Conservation (phyloP, 441 rosid genomes). For the Gossypium aridum region DNA sequence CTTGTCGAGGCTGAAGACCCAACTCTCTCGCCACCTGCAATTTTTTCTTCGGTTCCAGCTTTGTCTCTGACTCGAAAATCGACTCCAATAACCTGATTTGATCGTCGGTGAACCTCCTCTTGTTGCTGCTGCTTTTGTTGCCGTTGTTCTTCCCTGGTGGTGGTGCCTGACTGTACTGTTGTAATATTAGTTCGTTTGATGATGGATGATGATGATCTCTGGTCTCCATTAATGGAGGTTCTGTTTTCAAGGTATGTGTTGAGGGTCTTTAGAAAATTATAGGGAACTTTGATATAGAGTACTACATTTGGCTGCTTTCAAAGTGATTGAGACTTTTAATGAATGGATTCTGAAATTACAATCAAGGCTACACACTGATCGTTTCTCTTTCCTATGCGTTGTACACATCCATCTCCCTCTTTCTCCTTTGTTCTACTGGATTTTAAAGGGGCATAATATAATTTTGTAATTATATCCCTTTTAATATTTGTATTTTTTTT, state of each 20-base stretch:
- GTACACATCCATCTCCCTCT: too few relatives aligned
- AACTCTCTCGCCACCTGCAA: slow-evolving; percentile 53
- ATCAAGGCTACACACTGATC: slow-evolving; percentile 12
- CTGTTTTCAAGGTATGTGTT: background rate
- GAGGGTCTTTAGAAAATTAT: background rate
- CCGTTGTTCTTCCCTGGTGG: background rate
- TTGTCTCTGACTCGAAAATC: slow-evolving; percentile 61
- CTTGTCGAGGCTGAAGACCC: slow-evolving; percentile 71
- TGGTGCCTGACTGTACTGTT: background rate
- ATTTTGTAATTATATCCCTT: too few relatives aligned
- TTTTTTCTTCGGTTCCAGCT: slow-evolving; percentile 61
- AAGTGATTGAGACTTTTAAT: background rate
- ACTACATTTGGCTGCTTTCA: slow-evolving; percentile 1
- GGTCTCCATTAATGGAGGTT: slow-evolving; percentile 12
- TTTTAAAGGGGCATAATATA: too few relatives aligned
- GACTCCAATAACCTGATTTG: slow-evolving; percentile 57
- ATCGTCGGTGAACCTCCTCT: slow-evolving; percentile 57
- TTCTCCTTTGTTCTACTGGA: too few relatives aligned
- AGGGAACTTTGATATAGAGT: slow-evolving; percentile 1
- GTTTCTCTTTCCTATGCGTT: slow-evolving; percentile 14
- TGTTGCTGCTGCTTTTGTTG: slow-evolving; percentile 15
- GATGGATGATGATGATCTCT: background rate
- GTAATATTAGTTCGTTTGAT: background rate
- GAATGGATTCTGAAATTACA: background rate
- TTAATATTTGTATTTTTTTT: too few relatives aligned